Percentiles rank a stretch among this genome's conserved stretches.
Evolutionary conservation across 805 yeast species (phyloP).

Genomic region (Candida maris): DNA sequence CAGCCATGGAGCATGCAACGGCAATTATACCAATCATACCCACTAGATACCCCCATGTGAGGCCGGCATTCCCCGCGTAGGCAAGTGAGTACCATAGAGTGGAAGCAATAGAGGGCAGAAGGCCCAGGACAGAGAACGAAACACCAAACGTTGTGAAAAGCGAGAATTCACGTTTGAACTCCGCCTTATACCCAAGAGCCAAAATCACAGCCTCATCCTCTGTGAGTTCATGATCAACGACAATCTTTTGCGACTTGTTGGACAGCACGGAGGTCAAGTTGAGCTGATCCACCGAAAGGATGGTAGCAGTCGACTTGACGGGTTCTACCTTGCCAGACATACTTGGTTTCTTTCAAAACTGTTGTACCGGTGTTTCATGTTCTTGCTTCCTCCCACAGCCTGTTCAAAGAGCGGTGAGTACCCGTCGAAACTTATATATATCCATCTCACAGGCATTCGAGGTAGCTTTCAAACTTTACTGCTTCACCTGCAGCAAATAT

Average conservation of each 20-base stretch:
- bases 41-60: slow-evolving; percentile 58
- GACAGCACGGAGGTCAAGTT: slow-evolving; percentile 26
- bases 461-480: no score
- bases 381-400: background rate
- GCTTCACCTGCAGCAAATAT: no score
- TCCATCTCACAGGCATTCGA: no score
- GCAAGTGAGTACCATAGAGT: slow-evolving; percentile 55
- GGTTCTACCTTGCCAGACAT: no score
- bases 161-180: slow-evolving; percentile 57
- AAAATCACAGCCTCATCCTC: slow-evolving; percentile 50
- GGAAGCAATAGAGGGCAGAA: slow-evolving; percentile 63
- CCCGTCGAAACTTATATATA: no score
- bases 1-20: slow-evolving; percentile 61
- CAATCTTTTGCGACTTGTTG: slow-evolving; percentile 18
- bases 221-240: slow-evolving; percentile 45
- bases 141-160: slow-evolving; percentile 58
- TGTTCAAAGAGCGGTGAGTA: no score
- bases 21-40: slow-evolving; percentile 52
- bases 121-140: slow-evolving; percentile 59
- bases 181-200: slow-evolving; percentile 61
- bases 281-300: slow-evolving; percentile 28
- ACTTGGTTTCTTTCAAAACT: no score
- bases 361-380: no score
- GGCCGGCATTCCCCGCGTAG: slow-evolving; percentile 58
- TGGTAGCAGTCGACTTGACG: slow-evolving; percentile 25